These are phyloP conservation scores for Ophiocordyceps robertsii DNA, from an alignment of 2,329 filamentous ascomycete species.

Conservation along the genomic window DNA sequence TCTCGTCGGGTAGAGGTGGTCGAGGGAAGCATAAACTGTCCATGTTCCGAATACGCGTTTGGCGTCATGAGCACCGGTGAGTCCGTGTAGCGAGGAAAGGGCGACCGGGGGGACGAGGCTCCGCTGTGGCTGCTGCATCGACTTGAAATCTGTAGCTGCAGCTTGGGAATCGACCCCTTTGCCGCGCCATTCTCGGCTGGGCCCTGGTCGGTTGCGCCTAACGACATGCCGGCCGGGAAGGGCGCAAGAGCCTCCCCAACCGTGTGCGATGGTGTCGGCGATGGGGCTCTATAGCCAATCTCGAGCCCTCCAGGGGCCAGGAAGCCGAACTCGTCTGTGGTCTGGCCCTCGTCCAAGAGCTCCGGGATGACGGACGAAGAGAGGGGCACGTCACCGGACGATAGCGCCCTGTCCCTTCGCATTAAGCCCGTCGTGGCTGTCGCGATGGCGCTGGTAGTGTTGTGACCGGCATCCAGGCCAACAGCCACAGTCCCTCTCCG, in stretches of 20 bases:
- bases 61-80: constrained; percentile 33
- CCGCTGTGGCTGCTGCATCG: constrained; percentile 27
- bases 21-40: constrained; percentile 42
- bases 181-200: background rate
- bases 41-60: constrained; percentile 23
- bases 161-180: constrained; percentile 8
- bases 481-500: constrained; percentile 15
- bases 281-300: constrained; percentile 13
- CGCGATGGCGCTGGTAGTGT: constrained; percentile 2
- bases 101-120: constrained; percentile 37
- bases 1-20: constrained; percentile 21
- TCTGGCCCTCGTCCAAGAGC: constrained; percentile 3
- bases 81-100: constrained; percentile 59
- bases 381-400: constrained; percentile 26
- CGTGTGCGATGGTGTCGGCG: constrained; percentile 17
- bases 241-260: constrained; percentile 28
- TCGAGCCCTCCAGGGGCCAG: constrained; percentile 6
- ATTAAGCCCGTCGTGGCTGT: constrained; percentile 1
- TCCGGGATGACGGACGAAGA: constrained; percentile 7
- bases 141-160: constrained; percentile 34
- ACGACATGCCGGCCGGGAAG: constrained; percentile 16
- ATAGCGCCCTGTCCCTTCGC: constrained; percentile 26
- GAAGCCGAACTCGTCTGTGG: background rate
- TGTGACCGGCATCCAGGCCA: constrained; percentile 7
- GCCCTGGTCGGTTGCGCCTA: constrained; percentile 2